Conservation (phyloP, 768 basidiomycete species). For the Naematelia encephala region DNA sequence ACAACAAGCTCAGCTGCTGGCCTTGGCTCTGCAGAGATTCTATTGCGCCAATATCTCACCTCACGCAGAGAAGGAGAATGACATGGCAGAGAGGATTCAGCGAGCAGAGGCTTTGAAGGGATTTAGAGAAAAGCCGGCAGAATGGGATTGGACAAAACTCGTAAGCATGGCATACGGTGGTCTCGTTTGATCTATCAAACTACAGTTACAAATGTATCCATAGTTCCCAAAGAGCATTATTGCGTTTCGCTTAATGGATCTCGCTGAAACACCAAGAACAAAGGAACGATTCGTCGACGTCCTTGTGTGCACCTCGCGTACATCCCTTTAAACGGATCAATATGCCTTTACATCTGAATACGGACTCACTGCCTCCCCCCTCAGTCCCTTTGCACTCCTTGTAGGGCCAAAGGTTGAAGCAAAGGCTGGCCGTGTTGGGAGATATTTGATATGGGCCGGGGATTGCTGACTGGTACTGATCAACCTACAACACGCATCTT, state of each 20-base stretch:
- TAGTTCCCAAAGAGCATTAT: neutral
- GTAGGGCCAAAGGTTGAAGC: neutral
- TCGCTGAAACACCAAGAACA: no score
- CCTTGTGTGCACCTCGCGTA: no score
- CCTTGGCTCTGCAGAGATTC: slow-evolving; percentile 77
- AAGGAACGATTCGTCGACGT: neutral
- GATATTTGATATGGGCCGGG: no score
- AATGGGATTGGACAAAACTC: slow-evolving; percentile 80
- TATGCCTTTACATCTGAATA: no score
- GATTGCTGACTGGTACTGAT: no score
- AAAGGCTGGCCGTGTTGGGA: neutral
- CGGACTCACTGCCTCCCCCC: neutral
- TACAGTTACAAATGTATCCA: neutral
- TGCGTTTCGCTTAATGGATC: no score
- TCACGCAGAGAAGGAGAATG: slow-evolving; percentile 46
- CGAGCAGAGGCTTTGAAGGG: slow-evolving; percentile 59
- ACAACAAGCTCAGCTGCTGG: slow-evolving; percentile 77
- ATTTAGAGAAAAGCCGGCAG: slow-evolving; percentile 74
- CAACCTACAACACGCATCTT: no score
- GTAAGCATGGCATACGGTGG: slow-evolving; percentile 56
- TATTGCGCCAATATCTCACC: slow-evolving; percentile 54
- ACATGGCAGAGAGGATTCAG: slow-evolving; percentile 50
- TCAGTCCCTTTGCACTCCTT: neutral
- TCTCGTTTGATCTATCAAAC: slow-evolving; percentile 24
- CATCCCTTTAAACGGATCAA: no score